These are phyloP conservation scores for Myriangium duriaei DNA, from an alignment of 2,329 filamentous ascomycete genomes.

Conservation along the genomic window DNA sequence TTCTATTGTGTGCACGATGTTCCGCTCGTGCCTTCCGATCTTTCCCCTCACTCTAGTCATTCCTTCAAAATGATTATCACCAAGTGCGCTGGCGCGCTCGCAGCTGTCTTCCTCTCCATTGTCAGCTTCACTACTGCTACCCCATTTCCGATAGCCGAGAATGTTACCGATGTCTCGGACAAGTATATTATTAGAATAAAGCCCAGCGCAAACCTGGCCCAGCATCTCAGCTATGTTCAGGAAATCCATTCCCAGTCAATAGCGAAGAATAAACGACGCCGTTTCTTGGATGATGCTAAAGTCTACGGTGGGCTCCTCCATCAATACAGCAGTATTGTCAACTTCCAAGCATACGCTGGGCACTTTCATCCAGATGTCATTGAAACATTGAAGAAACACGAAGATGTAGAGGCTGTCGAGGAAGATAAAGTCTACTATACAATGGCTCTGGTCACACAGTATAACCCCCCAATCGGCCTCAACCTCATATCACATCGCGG, in stretches of 20 bases:
- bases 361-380: slow-evolving; percentile 6
- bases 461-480: slow-evolving; percentile 9
- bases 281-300: slow-evolving; percentile 7
- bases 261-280: slow-evolving; percentile 7
- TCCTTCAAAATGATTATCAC: no score
- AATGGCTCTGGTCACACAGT: no score
- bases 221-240: slow-evolving; percentile 9
- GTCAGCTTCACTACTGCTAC: no score
- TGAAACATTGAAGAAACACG: slow-evolving; percentile 4
- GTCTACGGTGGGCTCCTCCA: slow-evolving; percentile 3
- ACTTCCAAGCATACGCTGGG: slow-evolving; percentile 9
- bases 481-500: slow-evolving; percentile 14
- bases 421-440: slow-evolving; percentile 9
- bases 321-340: slow-evolving; percentile 6
- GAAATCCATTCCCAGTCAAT: slow-evolving; percentile 10
- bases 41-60: no score
- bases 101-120: no score
- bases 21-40: no score
- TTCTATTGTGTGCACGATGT: no score
- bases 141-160: no score
- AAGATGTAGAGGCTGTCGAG: slow-evolving; percentile 3
- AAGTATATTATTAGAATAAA: slow-evolving; percentile 12
- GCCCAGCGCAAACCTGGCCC: slow-evolving; percentile 5
- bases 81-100: no score
- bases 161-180: no score